These are phyloP conservation scores for Jamesozyma jinghongensis DNA, from an alignment of 805 yeast species.

Conservation along the genomic window DNA sequence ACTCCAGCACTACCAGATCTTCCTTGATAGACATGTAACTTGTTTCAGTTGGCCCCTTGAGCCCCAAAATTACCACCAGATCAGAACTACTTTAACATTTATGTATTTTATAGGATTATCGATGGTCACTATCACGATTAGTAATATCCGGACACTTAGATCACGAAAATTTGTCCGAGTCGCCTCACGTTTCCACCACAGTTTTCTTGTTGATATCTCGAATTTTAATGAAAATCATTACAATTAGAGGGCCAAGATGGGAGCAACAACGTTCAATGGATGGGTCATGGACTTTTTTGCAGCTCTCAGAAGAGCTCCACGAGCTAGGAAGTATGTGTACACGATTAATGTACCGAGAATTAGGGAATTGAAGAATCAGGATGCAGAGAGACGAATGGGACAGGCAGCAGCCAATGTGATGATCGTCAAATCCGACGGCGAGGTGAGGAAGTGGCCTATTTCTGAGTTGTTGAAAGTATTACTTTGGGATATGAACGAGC, in stretches of 20 bases:
- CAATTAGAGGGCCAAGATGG: neutral
- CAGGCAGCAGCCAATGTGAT: neutral
- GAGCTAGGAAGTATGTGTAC: slow-evolving; percentile 7
- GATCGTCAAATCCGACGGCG: neutral
- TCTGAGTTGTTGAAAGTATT: neutral
- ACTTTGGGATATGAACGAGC: neutral
- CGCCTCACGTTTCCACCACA: too few species aligned
- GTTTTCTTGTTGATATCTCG: too few species aligned
- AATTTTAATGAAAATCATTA: too few species aligned
- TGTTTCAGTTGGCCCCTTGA: too few species aligned
- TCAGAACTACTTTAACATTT: too few species aligned
- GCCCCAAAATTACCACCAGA: too few species aligned
- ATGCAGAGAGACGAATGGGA: neutral
- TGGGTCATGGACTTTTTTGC: slow-evolving; percentile 6
- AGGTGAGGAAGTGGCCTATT: neutral
- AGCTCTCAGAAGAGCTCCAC: slow-evolving; percentile 4
- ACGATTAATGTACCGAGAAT: slow-evolving; percentile 8
- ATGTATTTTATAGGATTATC: too few species aligned
- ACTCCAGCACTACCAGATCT: too few species aligned
- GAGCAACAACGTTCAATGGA: neutral
- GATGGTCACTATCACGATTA: too few species aligned
- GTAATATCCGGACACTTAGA: too few species aligned
- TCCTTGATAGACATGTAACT: too few species aligned
- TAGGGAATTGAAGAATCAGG: slow-evolving; percentile 1
- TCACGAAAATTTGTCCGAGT: too few species aligned